Conservation (phyloP, 2,329 filamentous ascomycete genomes). For the Coniella lustricola region DNA sequence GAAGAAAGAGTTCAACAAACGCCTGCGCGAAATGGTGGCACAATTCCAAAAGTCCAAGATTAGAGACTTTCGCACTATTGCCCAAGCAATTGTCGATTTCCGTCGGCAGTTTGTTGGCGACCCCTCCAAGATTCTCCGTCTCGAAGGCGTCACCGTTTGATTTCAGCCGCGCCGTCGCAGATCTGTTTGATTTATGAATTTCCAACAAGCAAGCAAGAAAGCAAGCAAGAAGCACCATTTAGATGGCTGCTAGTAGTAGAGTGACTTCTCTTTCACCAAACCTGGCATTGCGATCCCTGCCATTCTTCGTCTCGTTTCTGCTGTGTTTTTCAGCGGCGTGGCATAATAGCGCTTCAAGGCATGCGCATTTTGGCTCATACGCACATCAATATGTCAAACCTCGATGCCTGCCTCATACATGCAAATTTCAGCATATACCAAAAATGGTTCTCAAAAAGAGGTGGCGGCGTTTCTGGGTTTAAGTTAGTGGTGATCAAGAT, state of each 20-base stretch:
- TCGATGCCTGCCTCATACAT: background rate
- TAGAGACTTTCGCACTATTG: constrained; percentile 60
- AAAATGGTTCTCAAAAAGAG: constrained; percentile 6
- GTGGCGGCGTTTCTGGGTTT: constrained; percentile 7
- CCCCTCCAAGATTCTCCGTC: constrained; percentile 53
- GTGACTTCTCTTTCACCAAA: background rate
- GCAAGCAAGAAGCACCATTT: background rate
- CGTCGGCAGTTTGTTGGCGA: constrained; percentile 59
- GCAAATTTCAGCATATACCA: constrained; percentile 1
- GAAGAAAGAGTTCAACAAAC: constrained; percentile 54
- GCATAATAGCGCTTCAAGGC: background rate
- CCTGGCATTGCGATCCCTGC: background rate
- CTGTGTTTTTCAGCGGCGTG: background rate
- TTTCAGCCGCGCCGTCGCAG: background rate
- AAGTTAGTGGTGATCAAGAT: constrained; percentile 11
- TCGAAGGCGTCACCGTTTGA: constrained; percentile 38
- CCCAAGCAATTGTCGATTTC: constrained; percentile 59
- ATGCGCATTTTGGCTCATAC: background rate
- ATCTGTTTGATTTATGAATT: background rate
- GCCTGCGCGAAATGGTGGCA: constrained; percentile 54
- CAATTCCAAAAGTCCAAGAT: constrained; percentile 52
- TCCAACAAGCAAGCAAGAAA: background rate
- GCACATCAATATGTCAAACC: background rate
- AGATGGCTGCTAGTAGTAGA: constrained; percentile 11
- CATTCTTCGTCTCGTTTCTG: constrained; percentile 4